Evolutionary conservation across 306 rosid species (phyloP).

Genomic region (Oxytropis ochrocephala): DNA sequence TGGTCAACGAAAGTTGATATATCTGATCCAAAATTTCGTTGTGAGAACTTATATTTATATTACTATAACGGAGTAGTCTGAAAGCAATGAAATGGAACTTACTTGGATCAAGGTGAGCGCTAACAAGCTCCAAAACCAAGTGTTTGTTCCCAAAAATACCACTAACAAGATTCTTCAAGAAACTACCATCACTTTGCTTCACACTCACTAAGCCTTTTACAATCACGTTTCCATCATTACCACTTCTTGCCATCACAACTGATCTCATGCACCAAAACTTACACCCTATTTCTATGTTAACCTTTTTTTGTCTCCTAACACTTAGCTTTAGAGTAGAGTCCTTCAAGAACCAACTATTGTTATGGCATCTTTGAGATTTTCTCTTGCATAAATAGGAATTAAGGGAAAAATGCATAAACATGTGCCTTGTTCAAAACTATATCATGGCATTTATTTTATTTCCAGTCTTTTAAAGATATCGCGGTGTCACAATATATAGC

Average conservation of each 20-base stretch:
- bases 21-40: no score
- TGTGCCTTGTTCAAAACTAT: not conserved
- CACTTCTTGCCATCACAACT: not conserved
- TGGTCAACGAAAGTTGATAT: no score
- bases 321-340: not conserved
- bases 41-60: no score
- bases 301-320: not conserved
- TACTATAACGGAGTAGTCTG: no score
- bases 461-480: not conserved
- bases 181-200: not conserved
- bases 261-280: not conserved
- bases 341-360: not conserved
- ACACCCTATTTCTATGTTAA: not conserved
- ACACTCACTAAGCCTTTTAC: conserved; percentile 18
- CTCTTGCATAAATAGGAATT: not conserved
- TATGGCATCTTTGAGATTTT: not conserved
- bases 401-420: not conserved
- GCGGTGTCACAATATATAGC: no score
- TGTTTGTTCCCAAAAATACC: conserved; percentile 20
- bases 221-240: not conserved
- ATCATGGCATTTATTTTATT: not conserved
- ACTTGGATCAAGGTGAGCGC: conserved; percentile 28
- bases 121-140: conserved; percentile 28
- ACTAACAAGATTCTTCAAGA: not conserved
- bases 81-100: not conserved